Evolutionary conservation across 495 filamentous ascomycete genomes (phyloP).

Genomic region (Podospora conica): DNA sequence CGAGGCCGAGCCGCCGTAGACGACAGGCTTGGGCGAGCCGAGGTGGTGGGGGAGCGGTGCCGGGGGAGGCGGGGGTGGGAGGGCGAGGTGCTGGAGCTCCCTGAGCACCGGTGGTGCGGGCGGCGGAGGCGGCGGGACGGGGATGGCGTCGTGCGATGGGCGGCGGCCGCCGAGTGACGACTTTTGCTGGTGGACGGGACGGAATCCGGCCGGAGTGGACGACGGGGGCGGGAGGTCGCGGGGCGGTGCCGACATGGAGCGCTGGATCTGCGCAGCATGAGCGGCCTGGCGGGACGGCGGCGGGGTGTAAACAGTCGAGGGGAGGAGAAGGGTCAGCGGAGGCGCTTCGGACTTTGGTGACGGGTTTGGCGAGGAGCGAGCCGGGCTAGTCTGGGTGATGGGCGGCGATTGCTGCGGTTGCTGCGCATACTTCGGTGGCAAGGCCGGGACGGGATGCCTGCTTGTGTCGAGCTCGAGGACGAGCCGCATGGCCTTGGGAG

Average conservation of each 20-base stretch:
- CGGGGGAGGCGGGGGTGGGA: slow-evolving; percentile 60
- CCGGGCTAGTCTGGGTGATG: slow-evolving; percentile 9
- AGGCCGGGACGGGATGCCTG: slow-evolving; percentile 55
- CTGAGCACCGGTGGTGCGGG: slow-evolving; percentile 58
- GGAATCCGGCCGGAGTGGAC: slow-evolving; percentile 4
- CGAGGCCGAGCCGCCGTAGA: slow-evolving; percentile 42
- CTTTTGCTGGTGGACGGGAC: slow-evolving; percentile 3
- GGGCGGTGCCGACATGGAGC: slow-evolving; percentile 70
- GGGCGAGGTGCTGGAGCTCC: slow-evolving; percentile 78
- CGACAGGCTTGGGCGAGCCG: slow-evolving; percentile 22
- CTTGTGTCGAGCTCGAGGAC: slow-evolving; percentile 57
- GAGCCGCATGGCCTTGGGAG: slow-evolving; percentile 78
- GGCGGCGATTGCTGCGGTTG: slow-evolving; percentile 26
- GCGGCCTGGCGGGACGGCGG: slow-evolving; percentile 30
- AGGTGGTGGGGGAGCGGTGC: slow-evolving; percentile 45
- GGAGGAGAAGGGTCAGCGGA: slow-evolving; percentile 40
- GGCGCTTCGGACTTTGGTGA: slow-evolving; percentile 11
- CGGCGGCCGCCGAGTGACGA: slow-evolving; percentile 8
- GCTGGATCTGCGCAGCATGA: slow-evolving; percentile 41
- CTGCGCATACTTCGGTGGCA: slow-evolving; percentile 55
- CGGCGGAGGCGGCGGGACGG: slow-evolving; percentile 45
- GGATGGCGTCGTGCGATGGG: slow-evolving; percentile 52
- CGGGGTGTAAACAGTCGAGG: slow-evolving; percentile 60
- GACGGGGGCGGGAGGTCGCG: slow-evolving; percentile 43
- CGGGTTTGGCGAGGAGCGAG: slow-evolving; percentile 18